Percentiles rank a stretch among this genome's conserved stretches.
These are phyloP conservation scores for Aspergillus vadensis DNA, from an alignment of 2,329 filamentous ascomycete species.

Conservation along the genomic window DNA sequence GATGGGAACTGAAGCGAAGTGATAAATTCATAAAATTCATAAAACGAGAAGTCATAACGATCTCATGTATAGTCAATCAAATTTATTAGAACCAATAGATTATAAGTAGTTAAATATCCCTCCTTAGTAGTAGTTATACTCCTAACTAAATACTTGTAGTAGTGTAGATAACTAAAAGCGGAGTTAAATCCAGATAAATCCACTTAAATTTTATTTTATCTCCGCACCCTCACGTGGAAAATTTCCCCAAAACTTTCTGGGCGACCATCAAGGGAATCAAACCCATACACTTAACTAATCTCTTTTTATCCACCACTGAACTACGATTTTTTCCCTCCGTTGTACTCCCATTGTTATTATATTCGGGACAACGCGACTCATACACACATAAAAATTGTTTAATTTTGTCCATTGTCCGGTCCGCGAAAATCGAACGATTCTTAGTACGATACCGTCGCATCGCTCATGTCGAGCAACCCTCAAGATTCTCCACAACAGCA, in stretches of 20 bases:
- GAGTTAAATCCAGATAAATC: not conserved
- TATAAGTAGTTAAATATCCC: too few relatives aligned
- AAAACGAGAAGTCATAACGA: not conserved
- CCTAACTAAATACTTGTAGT: not conserved
- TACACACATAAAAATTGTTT: not conserved
- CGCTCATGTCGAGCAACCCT: constrained; percentile 25
- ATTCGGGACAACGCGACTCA: constrained; percentile 8
- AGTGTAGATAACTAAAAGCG: not conserved
- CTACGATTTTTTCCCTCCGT: not conserved
- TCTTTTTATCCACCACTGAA: not conserved
- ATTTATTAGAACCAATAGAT: too few relatives aligned
- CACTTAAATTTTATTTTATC: not conserved
- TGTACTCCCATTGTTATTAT: not conserved
- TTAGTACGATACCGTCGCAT: too few relatives aligned
- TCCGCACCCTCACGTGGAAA: constrained; percentile 21
- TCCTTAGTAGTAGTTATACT: too few relatives aligned
- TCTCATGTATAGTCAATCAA: not conserved
- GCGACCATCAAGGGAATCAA: not conserved
- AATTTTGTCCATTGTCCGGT: too few relatives aligned
- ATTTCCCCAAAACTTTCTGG: constrained; percentile 14
- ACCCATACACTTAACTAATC: not conserved
- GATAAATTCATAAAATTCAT: not conserved
- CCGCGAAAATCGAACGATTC: too few relatives aligned
- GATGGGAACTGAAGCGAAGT: not conserved
- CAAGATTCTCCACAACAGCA: constrained; percentile 9